phyloP scores from a whole-genome alignment of 2,329 filamentous ascomycete genomes.

The Colletotrichum sublineola region DNA sequence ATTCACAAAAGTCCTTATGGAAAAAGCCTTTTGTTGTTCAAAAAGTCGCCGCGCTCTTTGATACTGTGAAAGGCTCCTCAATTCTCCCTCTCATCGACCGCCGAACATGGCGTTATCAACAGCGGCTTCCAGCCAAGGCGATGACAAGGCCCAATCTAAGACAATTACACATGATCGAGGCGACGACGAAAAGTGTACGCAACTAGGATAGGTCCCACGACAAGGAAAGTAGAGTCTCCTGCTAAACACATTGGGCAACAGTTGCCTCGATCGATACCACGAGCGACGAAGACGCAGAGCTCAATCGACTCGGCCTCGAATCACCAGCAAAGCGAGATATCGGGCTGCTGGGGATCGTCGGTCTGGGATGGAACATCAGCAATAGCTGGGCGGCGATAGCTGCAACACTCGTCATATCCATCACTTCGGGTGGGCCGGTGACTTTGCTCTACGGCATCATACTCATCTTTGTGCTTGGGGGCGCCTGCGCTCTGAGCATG shows the following conservation, averaged over 20 bases:
- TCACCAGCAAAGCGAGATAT: constrained; percentile 29
- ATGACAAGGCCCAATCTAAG: neutral
- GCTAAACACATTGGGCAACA: neutral
- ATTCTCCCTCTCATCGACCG: neutral
- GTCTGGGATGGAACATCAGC: constrained; percentile 40
- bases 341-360: constrained; percentile 14
- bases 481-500: constrained; percentile 49
- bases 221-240: neutral
- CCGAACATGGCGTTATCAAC: neutral
- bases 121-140: neutral
- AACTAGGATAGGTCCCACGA: neutral
- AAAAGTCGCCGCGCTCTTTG: neutral
- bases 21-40: neutral
- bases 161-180: neutral
- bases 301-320: constrained; percentile 24
- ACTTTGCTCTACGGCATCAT: constrained; percentile 50
- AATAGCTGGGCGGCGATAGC: constrained; percentile 48
- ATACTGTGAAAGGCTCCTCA: neutral
- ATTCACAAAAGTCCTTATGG: neutral
- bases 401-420: constrained; percentile 43
- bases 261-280: neutral
- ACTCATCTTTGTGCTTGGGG: constrained; percentile 46
- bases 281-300: constrained; percentile 23
- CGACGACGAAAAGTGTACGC: neutral
- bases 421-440: constrained; percentile 28